Evolutionary conservation across 176 grass and related monocot species (phyloP).

Genomic region (Echinochloa phyllopogon): DNA sequence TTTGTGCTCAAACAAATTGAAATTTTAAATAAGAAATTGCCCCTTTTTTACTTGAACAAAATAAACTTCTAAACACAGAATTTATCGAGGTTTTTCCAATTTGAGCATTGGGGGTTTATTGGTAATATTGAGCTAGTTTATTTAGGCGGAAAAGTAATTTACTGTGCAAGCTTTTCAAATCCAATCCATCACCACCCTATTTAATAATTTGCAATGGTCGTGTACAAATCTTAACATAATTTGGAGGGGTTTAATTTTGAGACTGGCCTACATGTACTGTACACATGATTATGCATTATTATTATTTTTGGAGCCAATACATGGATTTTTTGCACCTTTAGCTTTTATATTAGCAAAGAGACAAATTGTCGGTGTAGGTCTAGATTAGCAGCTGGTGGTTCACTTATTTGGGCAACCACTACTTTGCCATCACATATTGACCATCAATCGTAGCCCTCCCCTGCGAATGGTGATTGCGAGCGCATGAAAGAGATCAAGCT

Average conservation of each 20-base stretch:
- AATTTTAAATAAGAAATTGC: neutral
- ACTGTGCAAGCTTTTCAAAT: neutral
- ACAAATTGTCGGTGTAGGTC: slow-evolving; percentile 1
- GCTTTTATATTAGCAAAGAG: neutral
- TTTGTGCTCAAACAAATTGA: neutral
- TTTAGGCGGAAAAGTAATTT: neutral
- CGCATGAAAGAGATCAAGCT: neutral
- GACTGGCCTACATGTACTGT: neutral
- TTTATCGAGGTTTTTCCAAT: too few relatives aligned
- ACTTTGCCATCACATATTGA: slow-evolving; percentile 12
- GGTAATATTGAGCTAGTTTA: neutral
- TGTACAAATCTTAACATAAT: neutral
- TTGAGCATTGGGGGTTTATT: too few relatives aligned
- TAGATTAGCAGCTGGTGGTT: slow-evolving; percentile 4
- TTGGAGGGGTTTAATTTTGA: neutral
- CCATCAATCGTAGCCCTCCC: neutral
- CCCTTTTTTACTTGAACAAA: neutral
- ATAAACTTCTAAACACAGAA: too few relatives aligned
- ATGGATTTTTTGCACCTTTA: neutral
- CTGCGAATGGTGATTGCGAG: neutral
- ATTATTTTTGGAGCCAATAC: neutral
- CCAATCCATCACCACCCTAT: neutral
- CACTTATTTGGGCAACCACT: neutral
- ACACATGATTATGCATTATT: neutral
- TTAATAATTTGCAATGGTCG: neutral